Percentiles rank a stretch among this genome's conserved stretches.
These are phyloP conservation scores for Knufia petricola DNA, from an alignment of 2,329 filamentous ascomycete genomes.

Conservation along the genomic window DNA sequence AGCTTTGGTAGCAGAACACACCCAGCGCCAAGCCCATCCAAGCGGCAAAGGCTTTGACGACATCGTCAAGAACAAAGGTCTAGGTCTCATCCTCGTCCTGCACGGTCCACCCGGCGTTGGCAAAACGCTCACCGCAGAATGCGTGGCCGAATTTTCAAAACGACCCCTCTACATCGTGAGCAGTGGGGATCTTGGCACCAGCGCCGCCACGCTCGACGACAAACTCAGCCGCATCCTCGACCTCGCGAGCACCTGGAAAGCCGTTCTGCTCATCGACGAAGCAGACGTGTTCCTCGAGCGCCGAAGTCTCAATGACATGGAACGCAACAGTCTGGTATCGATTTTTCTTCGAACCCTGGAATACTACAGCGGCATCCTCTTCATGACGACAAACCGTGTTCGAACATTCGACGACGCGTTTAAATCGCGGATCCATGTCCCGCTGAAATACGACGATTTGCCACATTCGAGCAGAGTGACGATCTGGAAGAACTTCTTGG, in stretches of 20 bases:
- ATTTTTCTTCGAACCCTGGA: slow-evolving; percentile 81
- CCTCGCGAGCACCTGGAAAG: slow-evolving; percentile 77
- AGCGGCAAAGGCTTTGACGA: slow-evolving; percentile 61
- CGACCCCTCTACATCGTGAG: slow-evolving; percentile 76
- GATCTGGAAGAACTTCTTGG: slow-evolving; percentile 78
- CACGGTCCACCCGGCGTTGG: slow-evolving; percentile 81
- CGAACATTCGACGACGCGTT: slow-evolving; percentile 84
- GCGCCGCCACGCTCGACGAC: slow-evolving; percentile 60
- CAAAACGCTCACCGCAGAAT: slow-evolving; percentile 80
- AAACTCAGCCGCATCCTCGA: slow-evolving; percentile 78
- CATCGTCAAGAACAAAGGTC: slow-evolving; percentile 73
- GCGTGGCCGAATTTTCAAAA: slow-evolving; percentile 71
- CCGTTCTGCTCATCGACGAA: slow-evolving; percentile 75
- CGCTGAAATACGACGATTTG: slow-evolving; percentile 68
- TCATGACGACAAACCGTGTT: slow-evolving; percentile 81
- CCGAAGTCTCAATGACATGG: slow-evolving; percentile 70
- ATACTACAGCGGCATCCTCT: slow-evolving; percentile 85
- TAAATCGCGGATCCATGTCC: slow-evolving; percentile 68
- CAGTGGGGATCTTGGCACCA: slow-evolving; percentile 71
- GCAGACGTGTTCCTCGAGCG: slow-evolving; percentile 78
- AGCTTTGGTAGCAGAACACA: slow-evolving; percentile 74
- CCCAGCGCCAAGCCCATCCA: slow-evolving; percentile 67
- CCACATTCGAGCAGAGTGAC: slow-evolving; percentile 61
- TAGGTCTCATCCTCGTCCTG: slow-evolving; percentile 70
- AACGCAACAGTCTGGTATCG: slow-evolving; percentile 74